A percentile compares a stretch with the other conserved stretches of the same genome.
Evolutionary conservation across 257 asterid genomes (phyloP).

Genomic region (Solanum piurae): DNA sequence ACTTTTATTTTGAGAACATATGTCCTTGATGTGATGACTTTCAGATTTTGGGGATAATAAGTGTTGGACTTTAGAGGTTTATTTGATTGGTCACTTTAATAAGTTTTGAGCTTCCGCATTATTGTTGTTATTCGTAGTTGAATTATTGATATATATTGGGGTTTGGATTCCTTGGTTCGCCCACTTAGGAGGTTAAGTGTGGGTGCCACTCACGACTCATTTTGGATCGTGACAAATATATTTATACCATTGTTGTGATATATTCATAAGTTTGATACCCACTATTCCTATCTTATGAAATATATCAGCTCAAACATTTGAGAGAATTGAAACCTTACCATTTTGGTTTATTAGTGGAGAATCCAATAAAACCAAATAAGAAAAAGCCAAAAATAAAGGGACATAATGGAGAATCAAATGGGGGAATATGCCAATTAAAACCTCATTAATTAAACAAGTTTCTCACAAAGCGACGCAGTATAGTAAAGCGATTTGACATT

Average conservation of each 20-base stretch:
- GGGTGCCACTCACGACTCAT: too few species aligned
- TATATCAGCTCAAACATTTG: not conserved
- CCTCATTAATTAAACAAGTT: not conserved
- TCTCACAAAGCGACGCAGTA: not conserved
- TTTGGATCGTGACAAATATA: not conserved
- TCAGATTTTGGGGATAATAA: too few species aligned
- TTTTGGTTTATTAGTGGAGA: not conserved
- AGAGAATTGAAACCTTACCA: not conserved
- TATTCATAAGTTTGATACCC: not conserved
- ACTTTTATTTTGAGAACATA: too few species aligned
- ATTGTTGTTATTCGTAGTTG: too few species aligned
- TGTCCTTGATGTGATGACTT: too few species aligned
- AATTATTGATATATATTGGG: too few species aligned
- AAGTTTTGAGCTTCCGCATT: too few species aligned
- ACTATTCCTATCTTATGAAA: not conserved
- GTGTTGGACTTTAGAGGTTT: too few species aligned
- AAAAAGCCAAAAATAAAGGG: not conserved
- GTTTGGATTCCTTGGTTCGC: too few species aligned
- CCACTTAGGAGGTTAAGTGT: too few species aligned
- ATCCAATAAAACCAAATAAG: not conserved
- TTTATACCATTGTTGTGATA: not conserved
- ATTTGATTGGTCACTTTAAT: too few species aligned
- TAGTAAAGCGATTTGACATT: not conserved
- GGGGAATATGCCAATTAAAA: not conserved
- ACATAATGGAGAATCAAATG: not conserved